Evolutionary conservation across 306 rosid genomes (phyloP).

Genomic region (Castanea mollissima): DNA sequence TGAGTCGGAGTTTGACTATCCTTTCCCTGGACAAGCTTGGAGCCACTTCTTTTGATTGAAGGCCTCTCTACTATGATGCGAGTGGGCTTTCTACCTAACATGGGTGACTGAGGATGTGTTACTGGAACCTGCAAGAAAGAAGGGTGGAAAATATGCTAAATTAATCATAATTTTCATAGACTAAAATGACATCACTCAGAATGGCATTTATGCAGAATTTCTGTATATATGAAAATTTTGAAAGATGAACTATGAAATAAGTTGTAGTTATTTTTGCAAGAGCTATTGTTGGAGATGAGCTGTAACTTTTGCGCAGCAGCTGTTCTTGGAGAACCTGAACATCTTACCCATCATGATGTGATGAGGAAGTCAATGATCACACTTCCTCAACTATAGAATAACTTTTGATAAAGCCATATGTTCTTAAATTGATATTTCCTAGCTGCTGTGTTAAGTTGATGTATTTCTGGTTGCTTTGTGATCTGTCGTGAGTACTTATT

Average conservation of each 20-base stretch:
- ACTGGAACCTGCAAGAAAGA: constrained; percentile 41
- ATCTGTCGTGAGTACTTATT: background rate
- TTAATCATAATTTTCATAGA: background rate
- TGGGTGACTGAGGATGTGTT: constrained; percentile 41
- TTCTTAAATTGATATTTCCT: background rate
- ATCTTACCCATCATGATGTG: background rate
- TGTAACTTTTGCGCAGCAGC: background rate
- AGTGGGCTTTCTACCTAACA: constrained; percentile 40
- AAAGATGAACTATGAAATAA: background rate
- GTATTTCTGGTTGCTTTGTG: background rate
- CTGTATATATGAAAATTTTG: background rate
- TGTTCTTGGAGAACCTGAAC: background rate
- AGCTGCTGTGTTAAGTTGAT: background rate
- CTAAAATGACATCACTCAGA: background rate
- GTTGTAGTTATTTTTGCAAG: background rate
- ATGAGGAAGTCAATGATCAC: background rate
- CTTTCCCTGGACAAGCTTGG: constrained; percentile 45
- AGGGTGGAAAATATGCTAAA: background rate
- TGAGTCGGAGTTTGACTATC: constrained; percentile 28
- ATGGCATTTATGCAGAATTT: background rate
- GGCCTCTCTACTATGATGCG: constrained; percentile 39
- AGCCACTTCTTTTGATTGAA: constrained; percentile 39
- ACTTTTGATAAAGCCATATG: background rate
- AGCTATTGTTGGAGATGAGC: background rate
- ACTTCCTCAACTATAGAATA: background rate